Evolutionary conservation across 805 yeast species (phyloP), one percentile per base, ranked within the genome.

Genomic region (Nakazawaea ishiwadae): DNA sequence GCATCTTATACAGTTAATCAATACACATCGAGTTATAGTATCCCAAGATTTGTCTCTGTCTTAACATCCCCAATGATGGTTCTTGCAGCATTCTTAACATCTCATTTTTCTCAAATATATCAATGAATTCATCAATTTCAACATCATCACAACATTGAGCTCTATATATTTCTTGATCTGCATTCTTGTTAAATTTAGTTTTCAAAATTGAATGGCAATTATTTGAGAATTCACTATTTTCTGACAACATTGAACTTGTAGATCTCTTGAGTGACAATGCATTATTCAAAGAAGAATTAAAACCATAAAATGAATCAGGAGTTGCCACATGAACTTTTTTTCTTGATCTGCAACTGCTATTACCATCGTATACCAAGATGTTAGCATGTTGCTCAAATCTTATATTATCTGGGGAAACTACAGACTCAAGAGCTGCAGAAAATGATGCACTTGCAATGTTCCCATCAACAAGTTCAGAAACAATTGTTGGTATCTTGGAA

Each of bases 151-250:
- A 60, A 11, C 48, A 41, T 9, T 44, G 46, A 1, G 63, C 67
- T 39, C 59, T 50, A 6, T 44, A 32, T 1, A 42, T 48, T 42
- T 65, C 70, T 14, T 46, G 48, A 17, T 47, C 49, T 8, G 55
- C 61, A 30, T 56, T 57, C n/a, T 37, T 40, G 35, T 66, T 64
- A 7, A 42, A 44, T 38, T 40, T 60, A 6, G 52, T 46, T 35
- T 63, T 66, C 20, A 66, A 48, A 14, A 66, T 66, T 6, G 71
- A 56, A 10, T 20, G 37, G n/a, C 7, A 21, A 4, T n/a, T n/a
- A n/a, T n/a, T n/a, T n/a, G n/a, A n/a, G n/a, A n/a, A n/a, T 23
- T 23, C 26, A 10, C 26, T 23, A 23, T 23, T n/a, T n/a, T n/a
- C n/a, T n/a, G n/a, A n/a, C n/a, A n/a, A n/a, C n/a, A n/a, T n/a